A percentile compares a stretch with the other conserved stretches of the same genome.
These are phyloP conservation scores for Rhodotorula toruloides DNA, from an alignment of 768 basidiomycete species.

Conservation along the genomic window DNA sequence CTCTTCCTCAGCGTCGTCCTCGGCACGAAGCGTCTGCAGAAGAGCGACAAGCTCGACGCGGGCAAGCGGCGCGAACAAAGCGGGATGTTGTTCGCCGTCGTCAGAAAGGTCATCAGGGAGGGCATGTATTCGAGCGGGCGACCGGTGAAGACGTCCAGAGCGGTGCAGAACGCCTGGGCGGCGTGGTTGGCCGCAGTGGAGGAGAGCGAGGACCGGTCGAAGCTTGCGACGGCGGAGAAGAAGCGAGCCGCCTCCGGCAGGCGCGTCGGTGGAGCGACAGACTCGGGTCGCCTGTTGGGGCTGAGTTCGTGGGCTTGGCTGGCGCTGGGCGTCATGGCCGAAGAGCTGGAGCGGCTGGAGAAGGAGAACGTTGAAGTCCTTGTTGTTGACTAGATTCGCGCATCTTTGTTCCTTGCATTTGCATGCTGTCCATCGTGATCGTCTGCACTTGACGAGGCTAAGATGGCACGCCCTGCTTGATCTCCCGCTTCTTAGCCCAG, in stretches of 20 bases:
- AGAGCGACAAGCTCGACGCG: neutral
- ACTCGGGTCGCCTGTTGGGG: no score
- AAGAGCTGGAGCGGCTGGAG: neutral
- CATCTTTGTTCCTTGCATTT: neutral
- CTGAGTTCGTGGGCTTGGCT: constrained; percentile 4
- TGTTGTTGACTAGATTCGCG: neutral
- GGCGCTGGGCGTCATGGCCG: constrained; percentile 12
- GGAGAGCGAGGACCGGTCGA: constrained; percentile 3
- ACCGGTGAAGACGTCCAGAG: neutral
- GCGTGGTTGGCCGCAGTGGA: constrained; percentile 4
- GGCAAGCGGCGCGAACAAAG: neutral
- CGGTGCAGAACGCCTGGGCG: neutral
- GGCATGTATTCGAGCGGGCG: neutral
- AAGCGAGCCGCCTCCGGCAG: neutral
- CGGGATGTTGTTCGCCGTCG: constrained; percentile 8
- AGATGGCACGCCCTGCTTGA: no score
- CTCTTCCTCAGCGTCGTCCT: constrained; percentile 18
- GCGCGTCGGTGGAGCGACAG: neutral
- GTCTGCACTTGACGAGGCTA: no score
- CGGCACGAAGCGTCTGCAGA: constrained; percentile 1
- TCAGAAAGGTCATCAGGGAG: neutral
- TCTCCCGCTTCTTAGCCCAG: no score
- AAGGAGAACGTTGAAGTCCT: constrained; percentile 4
- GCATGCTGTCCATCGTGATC: no score
- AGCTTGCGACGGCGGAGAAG: neutral